Base-by-base conservation (phyloP, 306 rosid species). In the Cucumis melo region DNA sequence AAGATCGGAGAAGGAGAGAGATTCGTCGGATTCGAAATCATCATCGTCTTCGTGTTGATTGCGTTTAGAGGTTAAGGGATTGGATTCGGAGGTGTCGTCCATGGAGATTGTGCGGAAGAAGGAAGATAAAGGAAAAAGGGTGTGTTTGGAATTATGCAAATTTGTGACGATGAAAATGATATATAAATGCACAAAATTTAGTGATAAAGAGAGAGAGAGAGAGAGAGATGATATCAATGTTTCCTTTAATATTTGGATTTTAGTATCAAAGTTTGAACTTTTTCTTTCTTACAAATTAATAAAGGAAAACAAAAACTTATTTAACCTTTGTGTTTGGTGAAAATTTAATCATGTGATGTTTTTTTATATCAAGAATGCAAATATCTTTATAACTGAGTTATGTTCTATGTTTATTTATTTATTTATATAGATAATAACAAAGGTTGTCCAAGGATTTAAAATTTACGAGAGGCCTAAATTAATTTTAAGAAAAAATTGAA, bases 1-100 rank as follows among this genome's bases (percentile, higher is more conserved):
- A 74, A 90, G 81, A 64, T 90, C 93, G 41, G 85, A 85, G 2
- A 90, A 84, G 1, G 96, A 88, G 54, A 88, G 89, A 2, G 92
- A 86, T 21, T 90, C 91, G 7, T 82, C 86, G 2, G 50, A 73
- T 38, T 77, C 83, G 6, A 27, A 27, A 32, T 32, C 36, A 3
- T 32, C 3, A 32, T 63, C 84, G 1, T 70, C 80, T 27, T 67
- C 80, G 0, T 67, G 67, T 71, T 74, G 50, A 10, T 13, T 11
- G 50, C 12, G 57, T 8, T 46, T 12, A 14, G 58, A 27, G 15
- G 41, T 46, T 48, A 48, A 23, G 12, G 54, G 75, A 48, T 46
- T 71, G 75, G 20, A 27, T 23, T 46, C 20, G 75, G 10, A 15
- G 4, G 20, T 3, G 54, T 71, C 75, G 21, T 71, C 75, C 75